Percentiles rank a stretch among this genome's conserved stretches.
Conservation (phyloP, 345 rosid species). For the Aegle marmelos region DNA sequence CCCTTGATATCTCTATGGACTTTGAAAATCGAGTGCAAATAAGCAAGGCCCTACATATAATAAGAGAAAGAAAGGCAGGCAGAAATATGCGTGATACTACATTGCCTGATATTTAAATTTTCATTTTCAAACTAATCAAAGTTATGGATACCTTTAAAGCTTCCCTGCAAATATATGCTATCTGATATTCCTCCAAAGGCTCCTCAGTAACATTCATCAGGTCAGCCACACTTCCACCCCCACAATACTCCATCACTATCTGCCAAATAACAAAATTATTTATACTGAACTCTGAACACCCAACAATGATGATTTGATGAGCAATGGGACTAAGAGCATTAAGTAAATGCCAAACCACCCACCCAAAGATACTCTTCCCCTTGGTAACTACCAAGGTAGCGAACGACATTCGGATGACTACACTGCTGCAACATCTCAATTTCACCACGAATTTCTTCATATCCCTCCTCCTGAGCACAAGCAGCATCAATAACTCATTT, state of each 20-base stretch:
- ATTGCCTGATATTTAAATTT: slow-evolving; percentile 5
- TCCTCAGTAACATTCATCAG: slow-evolving; percentile 89
- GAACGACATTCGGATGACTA: slow-evolving; percentile 93
- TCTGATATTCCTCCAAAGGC: slow-evolving; percentile 92
- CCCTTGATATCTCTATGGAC: slow-evolving; percentile 99
- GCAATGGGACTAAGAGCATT: neutral
- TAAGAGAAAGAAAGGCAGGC: slow-evolving; percentile 17
- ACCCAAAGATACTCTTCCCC: slow-evolving; percentile 99
- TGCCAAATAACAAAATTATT: slow-evolving; percentile 46
- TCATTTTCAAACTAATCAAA: slow-evolving; percentile 11
- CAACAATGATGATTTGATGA: neutral
- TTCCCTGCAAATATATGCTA: slow-evolving; percentile 93
- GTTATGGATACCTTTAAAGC: slow-evolving; percentile 67
- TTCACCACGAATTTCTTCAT: slow-evolving; percentile 97
- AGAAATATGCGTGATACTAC: neutral
- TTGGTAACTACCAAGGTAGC: slow-evolving; percentile 96
- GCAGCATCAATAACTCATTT: slow-evolving; percentile 7
- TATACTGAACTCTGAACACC: slow-evolving; percentile 17
- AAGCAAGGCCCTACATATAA: slow-evolving; percentile 79
- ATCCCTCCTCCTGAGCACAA: slow-evolving; percentile 85
- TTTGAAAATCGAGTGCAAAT: slow-evolving; percentile 94
- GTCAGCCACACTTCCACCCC: slow-evolving; percentile 98
- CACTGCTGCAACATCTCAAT: slow-evolving; percentile 99
- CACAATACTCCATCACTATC: slow-evolving; percentile 99
- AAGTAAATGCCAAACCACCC: slow-evolving; percentile 25